These are phyloP conservation scores for Malassezia arunalokei DNA, from an alignment of 1,284 basidiomycete genomes.

Conservation along the genomic window DNA sequence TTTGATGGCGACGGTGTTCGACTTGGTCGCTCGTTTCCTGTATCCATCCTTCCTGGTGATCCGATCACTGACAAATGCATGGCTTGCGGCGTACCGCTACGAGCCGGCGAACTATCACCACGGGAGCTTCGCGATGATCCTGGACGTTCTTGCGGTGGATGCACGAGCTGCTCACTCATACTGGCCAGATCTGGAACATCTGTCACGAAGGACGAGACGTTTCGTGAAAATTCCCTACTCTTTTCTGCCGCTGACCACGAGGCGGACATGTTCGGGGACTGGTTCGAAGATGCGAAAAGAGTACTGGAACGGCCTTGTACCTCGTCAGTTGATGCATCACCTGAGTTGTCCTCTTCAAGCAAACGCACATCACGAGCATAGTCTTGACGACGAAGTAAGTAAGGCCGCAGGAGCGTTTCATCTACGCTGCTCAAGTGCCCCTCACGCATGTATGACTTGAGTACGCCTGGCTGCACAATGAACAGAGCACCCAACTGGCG, in stretches of 20 bases:
- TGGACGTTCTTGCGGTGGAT: constrained; percentile 1
- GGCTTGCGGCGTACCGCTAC: constrained; percentile 2
- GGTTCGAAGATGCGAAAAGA: constrained; percentile 2
- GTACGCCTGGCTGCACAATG: constrained; percentile 41
- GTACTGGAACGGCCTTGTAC: constrained; percentile 3
- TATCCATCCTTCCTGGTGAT: neutral
- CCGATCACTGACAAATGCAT: neutral
- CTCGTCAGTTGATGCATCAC: constrained; percentile 9
- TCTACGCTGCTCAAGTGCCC: constrained; percentile 64
- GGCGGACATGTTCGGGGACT: neutral
- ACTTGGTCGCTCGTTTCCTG: neutral
- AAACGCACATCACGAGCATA: constrained; percentile 49
- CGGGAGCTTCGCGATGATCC: neutral
- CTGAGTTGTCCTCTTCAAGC: constrained; percentile 17
- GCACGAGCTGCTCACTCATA: constrained; percentile 1
- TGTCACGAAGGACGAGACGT: constrained; percentile 5
- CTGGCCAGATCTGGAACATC: constrained; percentile 4
- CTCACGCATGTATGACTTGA: constrained; percentile 44
- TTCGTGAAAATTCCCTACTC: neutral
- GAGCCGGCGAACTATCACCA: neutral
- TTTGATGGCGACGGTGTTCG: neutral
- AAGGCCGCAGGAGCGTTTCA: constrained; percentile 70
- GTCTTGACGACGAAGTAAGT: constrained; percentile 77
- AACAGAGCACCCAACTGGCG: constrained; percentile 94
- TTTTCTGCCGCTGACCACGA: neutral